These are phyloP conservation scores for Papiliotrema terrestris DNA, from an alignment of 1,284 basidiomycete species.

Conservation along the genomic window DNA sequence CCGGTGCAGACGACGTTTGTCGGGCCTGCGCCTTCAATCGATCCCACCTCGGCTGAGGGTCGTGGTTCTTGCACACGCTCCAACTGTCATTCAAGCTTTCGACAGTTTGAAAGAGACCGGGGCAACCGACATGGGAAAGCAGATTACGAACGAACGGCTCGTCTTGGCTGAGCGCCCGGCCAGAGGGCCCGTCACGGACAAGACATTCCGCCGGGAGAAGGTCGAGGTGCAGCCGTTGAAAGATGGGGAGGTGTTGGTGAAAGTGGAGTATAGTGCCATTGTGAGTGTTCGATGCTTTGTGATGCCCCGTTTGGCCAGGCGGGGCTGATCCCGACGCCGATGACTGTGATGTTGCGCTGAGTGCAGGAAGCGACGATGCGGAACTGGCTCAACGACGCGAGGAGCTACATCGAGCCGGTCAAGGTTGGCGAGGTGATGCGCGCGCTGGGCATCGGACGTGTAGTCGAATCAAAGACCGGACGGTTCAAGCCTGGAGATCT, in stretches of 20 bases:
- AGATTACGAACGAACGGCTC: constrained; percentile 57
- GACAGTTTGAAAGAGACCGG: no score
- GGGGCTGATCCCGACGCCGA: no score
- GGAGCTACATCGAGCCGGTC: constrained; percentile 59
- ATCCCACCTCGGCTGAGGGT: no score
- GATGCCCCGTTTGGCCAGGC: no score
- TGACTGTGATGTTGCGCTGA: background rate
- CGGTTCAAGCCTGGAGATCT: constrained; percentile 62
- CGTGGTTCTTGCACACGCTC: no score
- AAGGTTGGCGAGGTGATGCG: constrained; percentile 80
- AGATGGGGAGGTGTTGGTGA: constrained; percentile 63
- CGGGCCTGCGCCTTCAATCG: no score
- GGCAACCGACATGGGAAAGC: background rate
- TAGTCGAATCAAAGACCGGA: constrained; percentile 58
- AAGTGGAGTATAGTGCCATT: constrained; percentile 69
- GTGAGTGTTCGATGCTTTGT: constrained; percentile 19
- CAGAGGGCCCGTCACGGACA: constrained; percentile 59
- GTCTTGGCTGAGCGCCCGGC: constrained; percentile 68
- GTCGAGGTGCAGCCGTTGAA: constrained; percentile 58
- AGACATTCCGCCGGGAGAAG: constrained; percentile 61
- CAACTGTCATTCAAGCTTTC: no score
- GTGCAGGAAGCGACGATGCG: constrained; percentile 79
- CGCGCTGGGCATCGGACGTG: constrained; percentile 63
- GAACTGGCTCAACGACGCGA: constrained; percentile 67
- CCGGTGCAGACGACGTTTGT: no score